Base-by-base conservation (phyloP, 73 alveolate species). In the Halteria grandinella region DNA sequence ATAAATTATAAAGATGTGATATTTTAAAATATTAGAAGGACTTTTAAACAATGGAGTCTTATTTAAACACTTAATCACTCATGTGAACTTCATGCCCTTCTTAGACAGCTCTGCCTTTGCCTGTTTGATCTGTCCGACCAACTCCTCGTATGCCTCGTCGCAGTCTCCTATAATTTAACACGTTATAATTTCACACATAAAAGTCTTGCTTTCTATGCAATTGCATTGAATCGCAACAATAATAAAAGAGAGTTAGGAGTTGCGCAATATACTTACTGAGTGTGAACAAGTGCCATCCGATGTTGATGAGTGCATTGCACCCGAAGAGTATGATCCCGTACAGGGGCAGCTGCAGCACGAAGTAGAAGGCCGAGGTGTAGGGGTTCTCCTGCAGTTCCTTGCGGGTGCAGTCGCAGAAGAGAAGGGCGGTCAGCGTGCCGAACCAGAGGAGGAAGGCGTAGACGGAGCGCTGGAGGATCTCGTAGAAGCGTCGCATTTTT, bases 251-350 rank as follows among this genome's bases (percentile, higher is more conserved):
- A n/a, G n/a, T n/a, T n/a, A n/a, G n/a, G n/a, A n/a, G n/a, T n/a
- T n/a, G n/a, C n/a, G n/a, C 6, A 32, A 10, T 32, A 58, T 15
- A 32, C 48, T n/a, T 58, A 58, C 75, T 41, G 4, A 62, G 41
- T 8, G 78, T 62, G 23, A 62, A 28, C 6, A 62, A 25, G 44
- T 62, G 78, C 78, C 78, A 62, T 36, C 78, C 78, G 4, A 62
- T 62, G 7, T 20, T 27, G 11, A 31, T 62, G 4, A 62, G 41
- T 7, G 78, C 78, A 41, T 62, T 40, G 25, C 55, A 62, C 3
- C 78, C 78, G 62, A 62, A 62, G 6, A 62, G 20, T 7, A 62
- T 52, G 15, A 62, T n/a, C 20, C 43, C 78, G n/a, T 41, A 62
- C 17, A 62, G 20, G 15, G 78, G 78, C 20, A 62, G 44, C 7